phyloP scores from a whole-genome alignment of 225 moss, liverwort and hornwort species.

The Anthoceros angustus region DNA sequence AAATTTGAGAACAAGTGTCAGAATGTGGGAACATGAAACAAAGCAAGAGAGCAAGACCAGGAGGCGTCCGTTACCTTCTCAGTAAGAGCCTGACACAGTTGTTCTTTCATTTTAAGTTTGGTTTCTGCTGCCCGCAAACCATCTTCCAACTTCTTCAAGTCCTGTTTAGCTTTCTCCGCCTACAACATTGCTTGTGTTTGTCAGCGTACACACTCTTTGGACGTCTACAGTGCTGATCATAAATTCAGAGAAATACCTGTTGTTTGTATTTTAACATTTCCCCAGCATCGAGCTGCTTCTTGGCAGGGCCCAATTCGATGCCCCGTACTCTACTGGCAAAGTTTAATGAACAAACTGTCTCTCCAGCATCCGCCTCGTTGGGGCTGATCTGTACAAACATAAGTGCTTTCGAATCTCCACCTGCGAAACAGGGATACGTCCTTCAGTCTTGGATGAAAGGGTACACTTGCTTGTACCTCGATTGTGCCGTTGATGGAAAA shows the following conservation, averaged over 20 bases:
- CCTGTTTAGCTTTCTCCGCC: conserved; percentile 84
- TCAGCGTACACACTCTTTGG: not conserved
- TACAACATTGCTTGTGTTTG: conserved; percentile 11
- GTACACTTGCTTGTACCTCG: no score
- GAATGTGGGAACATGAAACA: not conserved
- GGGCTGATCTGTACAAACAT: conserved; percentile 99
- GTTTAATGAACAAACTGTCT: conserved; percentile 75
- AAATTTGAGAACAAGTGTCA: not conserved
- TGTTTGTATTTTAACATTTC: conserved; percentile 97
- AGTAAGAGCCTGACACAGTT: conserved; percentile 42
- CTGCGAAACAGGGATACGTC: conserved; percentile 19
- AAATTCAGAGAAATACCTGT: conserved; percentile 24
- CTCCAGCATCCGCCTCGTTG: conserved; percentile 64
- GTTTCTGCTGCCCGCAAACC: conserved; percentile 44
- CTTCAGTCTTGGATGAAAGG: not conserved
- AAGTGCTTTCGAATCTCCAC: conserved; percentile 81
- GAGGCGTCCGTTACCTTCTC: conserved; percentile 37
- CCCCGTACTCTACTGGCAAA: conserved; percentile 95
- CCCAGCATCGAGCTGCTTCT: conserved; percentile 74
- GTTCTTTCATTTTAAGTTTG: conserved; percentile 71
- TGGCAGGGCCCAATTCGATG: conserved; percentile 83
- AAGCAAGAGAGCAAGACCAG: not conserved
- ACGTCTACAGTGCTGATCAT: not conserved
- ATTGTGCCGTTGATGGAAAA: not conserved
- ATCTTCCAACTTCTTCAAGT: conserved; percentile 62